Conservation (phyloP, 805 yeast genomes). For the Candida tammaniensis region DNA sequence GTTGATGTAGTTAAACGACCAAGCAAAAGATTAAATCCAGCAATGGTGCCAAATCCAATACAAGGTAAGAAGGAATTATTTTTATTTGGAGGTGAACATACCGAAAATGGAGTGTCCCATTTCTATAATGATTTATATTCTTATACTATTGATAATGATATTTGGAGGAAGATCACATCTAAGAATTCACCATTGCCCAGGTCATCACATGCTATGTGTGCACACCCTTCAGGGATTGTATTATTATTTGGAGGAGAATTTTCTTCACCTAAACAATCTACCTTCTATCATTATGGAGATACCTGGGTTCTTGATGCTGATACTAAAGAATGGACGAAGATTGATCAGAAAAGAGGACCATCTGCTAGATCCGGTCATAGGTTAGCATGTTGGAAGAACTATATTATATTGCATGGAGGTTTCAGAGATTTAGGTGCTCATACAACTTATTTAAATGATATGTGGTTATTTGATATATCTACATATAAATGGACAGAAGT, state of each 20-base stretch:
- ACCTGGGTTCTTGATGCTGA: constrained; percentile 89
- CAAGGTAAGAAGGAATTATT: constrained; percentile 76
- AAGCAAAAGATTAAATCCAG: constrained; percentile 64
- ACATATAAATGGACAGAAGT: constrained; percentile 89
- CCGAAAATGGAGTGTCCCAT: constrained; percentile 49
- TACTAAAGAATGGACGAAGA: constrained; percentile 85
- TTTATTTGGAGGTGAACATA: constrained; percentile 86
- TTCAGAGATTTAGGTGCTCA: constrained; percentile 84
- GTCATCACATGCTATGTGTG: constrained; percentile 89
- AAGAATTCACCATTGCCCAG: constrained; percentile 90
- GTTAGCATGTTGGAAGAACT: constrained; percentile 89
- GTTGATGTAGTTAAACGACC: constrained; percentile 62
- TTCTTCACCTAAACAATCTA: constrained; percentile 91
- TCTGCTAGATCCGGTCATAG: constrained; percentile 90
- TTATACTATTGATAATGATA: constrained; percentile 71
- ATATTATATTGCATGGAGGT: constrained; percentile 82
- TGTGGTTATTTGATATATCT: constrained; percentile 91
- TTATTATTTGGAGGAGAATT: constrained; percentile 95
- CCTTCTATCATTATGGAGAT: constrained; percentile 95
- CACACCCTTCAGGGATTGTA: constrained; percentile 86
- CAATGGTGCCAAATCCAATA: constrained; percentile 71
- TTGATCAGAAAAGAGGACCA: constrained; percentile 71
- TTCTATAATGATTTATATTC: constrained; percentile 81
- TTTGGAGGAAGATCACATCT: constrained; percentile 77
- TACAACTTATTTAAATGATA: constrained; percentile 78